Evolutionary conservation across 2,329 filamentous ascomycete genomes (phyloP).

Genomic region (Fusarium palustre): DNA sequence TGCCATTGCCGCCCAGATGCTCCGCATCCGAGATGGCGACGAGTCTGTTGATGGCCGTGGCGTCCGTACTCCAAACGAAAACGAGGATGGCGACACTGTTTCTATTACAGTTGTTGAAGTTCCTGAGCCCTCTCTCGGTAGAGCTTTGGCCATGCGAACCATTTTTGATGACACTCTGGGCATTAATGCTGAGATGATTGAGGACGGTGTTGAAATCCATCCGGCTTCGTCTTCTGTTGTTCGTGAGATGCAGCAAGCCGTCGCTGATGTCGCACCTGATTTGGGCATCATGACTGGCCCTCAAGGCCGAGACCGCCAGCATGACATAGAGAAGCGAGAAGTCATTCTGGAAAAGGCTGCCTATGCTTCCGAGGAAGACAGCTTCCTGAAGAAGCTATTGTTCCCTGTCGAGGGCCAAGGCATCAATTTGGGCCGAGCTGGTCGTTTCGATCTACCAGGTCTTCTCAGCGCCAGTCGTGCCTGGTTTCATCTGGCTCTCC

Average conservation of each 20-base stretch:
- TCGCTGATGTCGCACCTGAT: slow-evolving; percentile 81
- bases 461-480: slow-evolving; percentile 85
- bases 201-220: slow-evolving; percentile 85
- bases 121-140: slow-evolving; percentile 81
- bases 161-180: slow-evolving; percentile 93
- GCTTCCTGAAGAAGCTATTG: slow-evolving; percentile 83
- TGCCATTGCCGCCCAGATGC: slow-evolving; percentile 81
- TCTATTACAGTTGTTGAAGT: slow-evolving; percentile 90
- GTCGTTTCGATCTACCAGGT: slow-evolving; percentile 80
- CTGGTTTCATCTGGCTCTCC: slow-evolving; percentile 94
- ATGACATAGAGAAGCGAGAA: slow-evolving; percentile 84
- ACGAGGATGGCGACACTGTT: slow-evolving; percentile 85
- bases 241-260: slow-evolving; percentile 86
- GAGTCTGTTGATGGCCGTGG: slow-evolving; percentile 75
- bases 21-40: slow-evolving; percentile 71
- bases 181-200: slow-evolving; percentile 97
- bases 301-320: slow-evolving; percentile 77
- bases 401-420: slow-evolving; percentile 83
- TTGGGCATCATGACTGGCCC: slow-evolving; percentile 78
- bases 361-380: slow-evolving; percentile 82
- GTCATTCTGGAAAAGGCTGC: slow-evolving; percentile 87
- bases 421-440: slow-evolving; percentile 81
- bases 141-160: slow-evolving; percentile 87
- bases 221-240: slow-evolving; percentile 83
- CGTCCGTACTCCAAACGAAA: slow-evolving; percentile 72